A percentile compares a stretch with the other conserved stretches of the same genome.
Conservation (phyloP, 352 stramenopile species). For the Pythium periplocum region DNA sequence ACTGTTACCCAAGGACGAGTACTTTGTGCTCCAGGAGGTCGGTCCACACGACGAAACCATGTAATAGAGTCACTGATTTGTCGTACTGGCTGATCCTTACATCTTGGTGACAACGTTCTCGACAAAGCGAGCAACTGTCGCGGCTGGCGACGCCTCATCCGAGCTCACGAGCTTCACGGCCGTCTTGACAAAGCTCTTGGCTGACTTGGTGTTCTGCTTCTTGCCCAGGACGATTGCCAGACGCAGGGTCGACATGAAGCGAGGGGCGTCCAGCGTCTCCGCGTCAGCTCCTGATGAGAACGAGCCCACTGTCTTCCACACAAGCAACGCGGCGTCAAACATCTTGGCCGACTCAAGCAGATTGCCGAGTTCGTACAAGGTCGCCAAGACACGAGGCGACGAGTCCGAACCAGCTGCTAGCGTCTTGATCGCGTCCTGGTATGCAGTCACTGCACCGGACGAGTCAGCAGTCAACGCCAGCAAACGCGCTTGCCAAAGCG, state of each 20-base stretch:
- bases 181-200: conserved; percentile 62
- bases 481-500: conserved; percentile 47
- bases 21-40: conserved; percentile 64
- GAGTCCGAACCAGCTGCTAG: background rate
- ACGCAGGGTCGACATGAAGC: conserved; percentile 57
- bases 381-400: conserved; percentile 23
- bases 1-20: conserved; percentile 62
- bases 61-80: conserved; percentile 5
- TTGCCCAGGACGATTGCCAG: conserved; percentile 55
- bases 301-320: conserved; percentile 50
- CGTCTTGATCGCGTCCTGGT: conserved; percentile 16
- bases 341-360: conserved; percentile 43
- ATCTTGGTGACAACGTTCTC: conserved; percentile 51
- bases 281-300: background rate
- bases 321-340: conserved; percentile 46
- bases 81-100: conserved; percentile 1
- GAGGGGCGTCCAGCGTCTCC: conserved; percentile 9
- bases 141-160: conserved; percentile 7
- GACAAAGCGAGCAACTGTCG: conserved; percentile 53
- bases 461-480: conserved; percentile 18
- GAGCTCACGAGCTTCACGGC: conserved; percentile 16
- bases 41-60: conserved; percentile 59
- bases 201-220: conserved; percentile 56
- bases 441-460: conserved; percentile 25
- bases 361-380: conserved; percentile 54